Evolutionary conservation across 768 basidiomycete genomes (phyloP).

Genomic region (Pseudohyphozyma bogoriensis): DNA sequence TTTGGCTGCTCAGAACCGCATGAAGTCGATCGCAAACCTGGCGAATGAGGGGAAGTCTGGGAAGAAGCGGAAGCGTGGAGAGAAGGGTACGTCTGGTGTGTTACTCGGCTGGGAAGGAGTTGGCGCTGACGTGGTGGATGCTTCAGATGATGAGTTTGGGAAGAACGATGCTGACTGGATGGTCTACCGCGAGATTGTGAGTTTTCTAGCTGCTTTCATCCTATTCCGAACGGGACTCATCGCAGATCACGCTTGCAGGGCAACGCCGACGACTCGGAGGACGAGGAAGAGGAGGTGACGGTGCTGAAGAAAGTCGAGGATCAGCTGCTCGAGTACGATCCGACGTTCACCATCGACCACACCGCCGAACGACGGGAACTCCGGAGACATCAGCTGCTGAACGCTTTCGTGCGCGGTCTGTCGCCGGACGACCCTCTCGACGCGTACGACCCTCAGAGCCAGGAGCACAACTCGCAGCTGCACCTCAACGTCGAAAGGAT

Average conservation of each 20-base stretch:
- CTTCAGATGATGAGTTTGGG: constrained; percentile 50
- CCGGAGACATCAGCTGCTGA: constrained; percentile 71
- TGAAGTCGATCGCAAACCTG: constrained; percentile 89
- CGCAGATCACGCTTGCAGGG: constrained; percentile 33
- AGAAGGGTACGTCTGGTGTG: constrained; percentile 50
- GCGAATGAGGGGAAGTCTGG: constrained; percentile 70
- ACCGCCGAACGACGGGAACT: constrained; percentile 70
- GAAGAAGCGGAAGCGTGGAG: constrained; percentile 67
- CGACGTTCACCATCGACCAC: constrained; percentile 65
- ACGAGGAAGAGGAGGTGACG: constrained; percentile 76
- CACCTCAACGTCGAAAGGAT: constrained; percentile 84
- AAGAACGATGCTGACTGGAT: constrained; percentile 94
- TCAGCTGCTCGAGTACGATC: constrained; percentile 72
- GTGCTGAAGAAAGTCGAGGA: constrained; percentile 65
- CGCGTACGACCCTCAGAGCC: constrained; percentile 56
- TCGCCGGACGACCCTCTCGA: constrained; percentile 33
- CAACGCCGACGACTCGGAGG: constrained; percentile 52
- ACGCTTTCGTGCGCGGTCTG: constrained; percentile 55
- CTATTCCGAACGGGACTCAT: background rate
- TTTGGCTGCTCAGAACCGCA: constrained; percentile 84
- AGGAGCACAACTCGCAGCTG: constrained; percentile 49
- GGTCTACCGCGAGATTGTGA: constrained; percentile 90
- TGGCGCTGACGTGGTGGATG: constrained; percentile 3
- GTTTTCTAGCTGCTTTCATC: constrained; percentile 28
- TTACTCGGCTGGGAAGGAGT: background rate